Percentiles rank a stretch among this genome's conserved stretches.
Evolutionary conservation across 257 asterid genomes (phyloP).

Genomic region (Ajuga chamaepitys): DNA sequence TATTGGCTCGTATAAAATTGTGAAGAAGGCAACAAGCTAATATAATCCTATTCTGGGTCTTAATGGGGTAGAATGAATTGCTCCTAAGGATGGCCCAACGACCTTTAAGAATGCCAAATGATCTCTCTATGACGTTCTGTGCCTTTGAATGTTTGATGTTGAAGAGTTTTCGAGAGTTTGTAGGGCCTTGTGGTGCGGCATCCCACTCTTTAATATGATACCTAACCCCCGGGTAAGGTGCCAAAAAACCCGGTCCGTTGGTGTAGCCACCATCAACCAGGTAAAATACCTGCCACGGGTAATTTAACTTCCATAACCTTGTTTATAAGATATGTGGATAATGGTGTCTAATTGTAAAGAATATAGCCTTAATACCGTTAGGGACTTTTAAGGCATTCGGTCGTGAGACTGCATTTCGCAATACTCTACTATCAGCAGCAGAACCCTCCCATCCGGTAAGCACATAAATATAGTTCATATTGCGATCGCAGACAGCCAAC

Average conservation of each 20-base stretch:
- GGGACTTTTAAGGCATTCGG: no score
- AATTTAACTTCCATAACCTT: no score
- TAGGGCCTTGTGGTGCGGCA: background rate
- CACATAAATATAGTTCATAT: no score
- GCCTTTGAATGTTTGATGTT: background rate
- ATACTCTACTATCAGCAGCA: no score
- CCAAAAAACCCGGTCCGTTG: background rate
- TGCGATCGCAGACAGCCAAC: no score
- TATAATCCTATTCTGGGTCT: background rate
- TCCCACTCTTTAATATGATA: background rate
- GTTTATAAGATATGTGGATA: no score
- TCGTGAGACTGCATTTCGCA: no score
- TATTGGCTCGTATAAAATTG: conserved; percentile 25
- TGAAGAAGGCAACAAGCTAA: background rate
- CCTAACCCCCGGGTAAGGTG: background rate
- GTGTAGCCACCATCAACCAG: background rate
- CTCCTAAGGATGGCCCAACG: background rate
- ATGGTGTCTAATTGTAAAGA: no score
- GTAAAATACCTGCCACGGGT: no score
- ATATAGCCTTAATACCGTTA: no score
- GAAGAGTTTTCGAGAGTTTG: background rate
- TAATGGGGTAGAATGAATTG: background rate
- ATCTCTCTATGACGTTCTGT: background rate
- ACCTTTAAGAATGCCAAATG: background rate
- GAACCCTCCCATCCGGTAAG: no score